Conservation (phyloP, 371 early-diverging fungal species). For the Mucor plumbeus region DNA sequence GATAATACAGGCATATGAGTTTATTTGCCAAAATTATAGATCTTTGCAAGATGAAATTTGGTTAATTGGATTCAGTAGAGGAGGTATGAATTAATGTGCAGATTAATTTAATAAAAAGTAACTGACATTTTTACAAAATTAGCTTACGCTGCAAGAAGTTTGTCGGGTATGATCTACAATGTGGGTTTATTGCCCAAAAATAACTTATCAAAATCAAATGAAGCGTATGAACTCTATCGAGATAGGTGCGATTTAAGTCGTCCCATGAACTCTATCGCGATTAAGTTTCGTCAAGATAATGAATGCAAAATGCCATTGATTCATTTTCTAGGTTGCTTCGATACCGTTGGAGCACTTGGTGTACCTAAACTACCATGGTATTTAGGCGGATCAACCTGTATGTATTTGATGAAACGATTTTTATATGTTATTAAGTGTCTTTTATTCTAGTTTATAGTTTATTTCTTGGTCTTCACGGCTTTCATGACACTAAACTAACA, state of each 20-base stretch:
- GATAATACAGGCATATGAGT: slow-evolving; percentile 38
- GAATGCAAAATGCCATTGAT: slow-evolving; percentile 31
- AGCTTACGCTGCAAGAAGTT: slow-evolving; percentile 48
- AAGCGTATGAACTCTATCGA: slow-evolving; percentile 39
- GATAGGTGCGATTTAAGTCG: slow-evolving; percentile 8
- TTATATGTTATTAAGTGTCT: background rate
- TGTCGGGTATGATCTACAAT: slow-evolving; percentile 47
- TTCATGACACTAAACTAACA: slow-evolving; percentile 42
- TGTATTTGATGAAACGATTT: background rate
- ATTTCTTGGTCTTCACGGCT: slow-evolving; percentile 34
- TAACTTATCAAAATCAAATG: slow-evolving; percentile 12
- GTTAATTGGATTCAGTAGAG: slow-evolving; percentile 44
- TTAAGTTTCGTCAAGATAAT: slow-evolving; percentile 30
- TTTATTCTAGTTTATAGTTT: slow-evolving; percentile 28
- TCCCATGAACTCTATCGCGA: slow-evolving; percentile 14
- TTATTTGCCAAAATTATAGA: slow-evolving; percentile 29
- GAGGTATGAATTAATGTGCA: slow-evolving; percentile 31
- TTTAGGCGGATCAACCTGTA: slow-evolving; percentile 43
- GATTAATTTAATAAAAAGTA: background rate
- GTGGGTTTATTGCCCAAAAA: slow-evolving; percentile 39
- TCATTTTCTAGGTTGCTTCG: slow-evolving; percentile 45
- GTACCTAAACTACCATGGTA: slow-evolving; percentile 48
- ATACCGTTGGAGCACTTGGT: slow-evolving; percentile 47
- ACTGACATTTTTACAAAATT: background rate
- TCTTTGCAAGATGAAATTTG: slow-evolving; percentile 40